Percentiles rank a stretch among this genome's conserved stretches.
These are phyloP conservation scores for Fraxinus nigra DNA, from an alignment of 305 asterid genomes.

Conservation along the genomic window DNA sequence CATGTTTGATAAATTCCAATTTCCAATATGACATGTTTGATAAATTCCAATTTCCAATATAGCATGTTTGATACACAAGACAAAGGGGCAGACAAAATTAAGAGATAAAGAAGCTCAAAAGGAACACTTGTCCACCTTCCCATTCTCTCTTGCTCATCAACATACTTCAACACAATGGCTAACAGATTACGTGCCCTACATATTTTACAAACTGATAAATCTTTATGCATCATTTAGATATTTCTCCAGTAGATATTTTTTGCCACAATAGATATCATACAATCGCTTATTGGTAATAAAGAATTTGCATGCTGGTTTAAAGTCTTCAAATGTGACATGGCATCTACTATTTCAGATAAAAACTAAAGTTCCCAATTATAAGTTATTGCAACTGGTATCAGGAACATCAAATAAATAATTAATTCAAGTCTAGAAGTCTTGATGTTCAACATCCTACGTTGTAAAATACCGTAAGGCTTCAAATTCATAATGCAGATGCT, in stretches of 20 bases:
- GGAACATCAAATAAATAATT: neutral
- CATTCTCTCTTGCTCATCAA: neutral
- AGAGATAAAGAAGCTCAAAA: neutral
- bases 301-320: neutral
- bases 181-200: neutral
- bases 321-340: neutral
- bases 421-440: neutral
- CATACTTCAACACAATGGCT: neutral
- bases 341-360: neutral
- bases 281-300: neutral
- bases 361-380: neutral
- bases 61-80: neutral
- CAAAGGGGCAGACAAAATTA: neutral
- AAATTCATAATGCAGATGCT: neutral
- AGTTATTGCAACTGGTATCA: neutral
- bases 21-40: too few species aligned
- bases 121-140: neutral
- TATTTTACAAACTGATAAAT: neutral
- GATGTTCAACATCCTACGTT: neutral
- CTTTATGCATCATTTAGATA: neutral
- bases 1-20: too few species aligned
- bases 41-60: neutral
- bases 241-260: neutral
- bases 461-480: neutral
- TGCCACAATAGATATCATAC: neutral